Conservation (phyloP, 345 rosid species). For the Erysimum cheiranthoides region DNA sequence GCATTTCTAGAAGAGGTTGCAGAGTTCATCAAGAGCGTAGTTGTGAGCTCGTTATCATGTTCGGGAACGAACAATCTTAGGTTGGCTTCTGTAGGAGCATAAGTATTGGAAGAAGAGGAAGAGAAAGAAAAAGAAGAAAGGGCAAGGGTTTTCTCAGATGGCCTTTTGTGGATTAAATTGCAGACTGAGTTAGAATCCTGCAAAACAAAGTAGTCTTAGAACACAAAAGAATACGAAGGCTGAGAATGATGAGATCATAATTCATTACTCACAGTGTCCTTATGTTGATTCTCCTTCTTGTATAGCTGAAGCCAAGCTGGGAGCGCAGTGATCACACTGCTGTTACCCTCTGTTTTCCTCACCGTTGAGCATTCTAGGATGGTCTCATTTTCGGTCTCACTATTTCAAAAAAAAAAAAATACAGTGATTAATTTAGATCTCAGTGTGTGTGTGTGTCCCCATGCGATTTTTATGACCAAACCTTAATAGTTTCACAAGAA, state of each 20-base stretch:
- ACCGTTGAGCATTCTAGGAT: constrained; percentile 17
- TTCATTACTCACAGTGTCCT: constrained; percentile 32
- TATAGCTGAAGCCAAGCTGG: constrained; percentile 79
- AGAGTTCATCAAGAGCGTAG: constrained; percentile 50
- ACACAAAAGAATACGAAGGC: background rate
- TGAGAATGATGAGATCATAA: constrained; percentile 10
- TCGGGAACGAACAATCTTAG: constrained; percentile 52
- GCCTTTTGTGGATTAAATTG: constrained; percentile 51
- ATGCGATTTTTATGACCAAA: constrained; percentile 8
- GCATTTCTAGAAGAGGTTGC: constrained; percentile 58
- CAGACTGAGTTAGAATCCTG: constrained; percentile 56
- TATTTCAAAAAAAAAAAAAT: constrained; percentile 2
- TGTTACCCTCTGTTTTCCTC: constrained; percentile 39
- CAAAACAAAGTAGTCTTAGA: constrained; percentile 1
- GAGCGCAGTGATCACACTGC: constrained; percentile 50
- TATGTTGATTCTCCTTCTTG: constrained; percentile 59
- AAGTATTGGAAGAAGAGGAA: constrained; percentile 53
- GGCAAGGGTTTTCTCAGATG: constrained; percentile 53
- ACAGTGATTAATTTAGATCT: constrained; percentile 26
- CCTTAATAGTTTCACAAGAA: background rate
- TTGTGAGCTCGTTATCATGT: constrained; percentile 37
- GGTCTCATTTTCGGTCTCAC: constrained; percentile 16
- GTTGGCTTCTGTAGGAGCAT: constrained; percentile 38
- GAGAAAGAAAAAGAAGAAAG: constrained; percentile 66
- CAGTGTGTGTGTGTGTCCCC: constrained; percentile 25